Evolutionary conservation across 768 basidiomycete species (phyloP).

Genomic region (Pleurotus salmoneostramineus): DNA sequence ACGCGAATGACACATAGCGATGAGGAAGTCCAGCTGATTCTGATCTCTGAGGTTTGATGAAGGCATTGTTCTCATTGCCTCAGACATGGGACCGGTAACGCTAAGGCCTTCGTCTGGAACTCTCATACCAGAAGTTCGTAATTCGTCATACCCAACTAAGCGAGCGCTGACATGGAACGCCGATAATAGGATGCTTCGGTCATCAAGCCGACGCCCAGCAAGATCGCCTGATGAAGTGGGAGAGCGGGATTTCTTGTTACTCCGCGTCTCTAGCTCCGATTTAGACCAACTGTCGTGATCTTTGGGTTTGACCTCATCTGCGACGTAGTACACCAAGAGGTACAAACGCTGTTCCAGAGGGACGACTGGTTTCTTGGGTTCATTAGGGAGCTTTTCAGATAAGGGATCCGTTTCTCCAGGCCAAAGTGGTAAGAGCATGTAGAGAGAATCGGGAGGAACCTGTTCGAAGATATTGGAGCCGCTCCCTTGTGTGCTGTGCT

Average conservation of each 20-base stretch:
- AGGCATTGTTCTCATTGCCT: conserved; percentile 46
- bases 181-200: conserved; percentile 49
- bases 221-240: conserved; percentile 33
- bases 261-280: conserved; percentile 12
- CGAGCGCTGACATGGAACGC: conserved; percentile 75
- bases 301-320: conserved; percentile 2
- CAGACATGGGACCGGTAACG: conserved; percentile 55
- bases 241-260: neutral
- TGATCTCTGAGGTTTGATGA: conserved; percentile 30
- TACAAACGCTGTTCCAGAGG: conserved; percentile 58
- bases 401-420: conserved; percentile 63
- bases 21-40: conserved; percentile 38
- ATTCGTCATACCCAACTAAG: conserved; percentile 66
- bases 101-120: conserved; percentile 69
- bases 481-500: conserved; percentile 15
- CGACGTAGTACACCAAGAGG: conserved; percentile 77
- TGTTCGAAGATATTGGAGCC: conserved; percentile 48
- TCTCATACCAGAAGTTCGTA: conserved; percentile 70
- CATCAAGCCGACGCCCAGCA: conserved; percentile 24
- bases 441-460: conserved; percentile 65
- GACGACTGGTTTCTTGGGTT: conserved; percentile 30
- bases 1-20: conserved; percentile 60
- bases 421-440: conserved; percentile 88
- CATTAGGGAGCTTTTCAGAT: conserved; percentile 14
- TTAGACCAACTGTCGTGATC: conserved; percentile 16